These are phyloP conservation scores for Microglena sp. DNA, from an alignment of 139 green algal genomes.

Conservation along the genomic window DNA sequence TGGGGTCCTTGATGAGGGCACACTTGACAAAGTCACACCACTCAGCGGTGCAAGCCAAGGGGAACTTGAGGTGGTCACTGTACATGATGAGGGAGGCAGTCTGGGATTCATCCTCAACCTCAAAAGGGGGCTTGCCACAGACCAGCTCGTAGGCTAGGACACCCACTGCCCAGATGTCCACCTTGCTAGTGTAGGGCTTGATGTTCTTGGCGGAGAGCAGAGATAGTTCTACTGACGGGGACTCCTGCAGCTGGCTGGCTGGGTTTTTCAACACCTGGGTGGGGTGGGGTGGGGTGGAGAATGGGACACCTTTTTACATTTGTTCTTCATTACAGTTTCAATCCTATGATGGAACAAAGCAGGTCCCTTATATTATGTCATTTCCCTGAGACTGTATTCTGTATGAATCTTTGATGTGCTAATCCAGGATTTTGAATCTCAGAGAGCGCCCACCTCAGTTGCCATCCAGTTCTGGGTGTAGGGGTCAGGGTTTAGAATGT, in stretches of 20 bases:
- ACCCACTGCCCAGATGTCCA: constrained; percentile 72
- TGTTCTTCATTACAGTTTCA: too few relatives aligned
- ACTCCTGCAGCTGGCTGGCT: constrained; percentile 40
- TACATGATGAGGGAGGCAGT: constrained; percentile 68
- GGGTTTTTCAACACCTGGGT: constrained; percentile 60
- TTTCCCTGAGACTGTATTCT: too few relatives aligned
- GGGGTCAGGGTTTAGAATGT: too few relatives aligned
- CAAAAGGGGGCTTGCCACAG: constrained; percentile 46
- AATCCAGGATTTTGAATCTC: too few relatives aligned
- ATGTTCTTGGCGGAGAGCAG: constrained; percentile 38
- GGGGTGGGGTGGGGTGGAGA: not conserved
- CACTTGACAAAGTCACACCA: constrained; percentile 41
- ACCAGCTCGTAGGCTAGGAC: constrained; percentile 80
- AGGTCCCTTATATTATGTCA: too few relatives aligned
- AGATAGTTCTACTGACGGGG: constrained; percentile 16
- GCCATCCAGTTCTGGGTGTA: too few relatives aligned
- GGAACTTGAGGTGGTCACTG: constrained; percentile 46
- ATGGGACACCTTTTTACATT: not conserved
- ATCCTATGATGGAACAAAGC: too few relatives aligned
- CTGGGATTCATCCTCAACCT: constrained; percentile 62
- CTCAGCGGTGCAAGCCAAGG: not conserved
- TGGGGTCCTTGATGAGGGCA: constrained; percentile 57
- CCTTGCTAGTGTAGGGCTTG: constrained; percentile 50
- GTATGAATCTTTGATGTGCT: too few relatives aligned
- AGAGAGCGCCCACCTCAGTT: too few relatives aligned